Evolutionary conservation across 768 basidiomycete species (phyloP), one percentile per base, ranked within the genome.

Genomic region (Tephrocybe sp.): DNA sequence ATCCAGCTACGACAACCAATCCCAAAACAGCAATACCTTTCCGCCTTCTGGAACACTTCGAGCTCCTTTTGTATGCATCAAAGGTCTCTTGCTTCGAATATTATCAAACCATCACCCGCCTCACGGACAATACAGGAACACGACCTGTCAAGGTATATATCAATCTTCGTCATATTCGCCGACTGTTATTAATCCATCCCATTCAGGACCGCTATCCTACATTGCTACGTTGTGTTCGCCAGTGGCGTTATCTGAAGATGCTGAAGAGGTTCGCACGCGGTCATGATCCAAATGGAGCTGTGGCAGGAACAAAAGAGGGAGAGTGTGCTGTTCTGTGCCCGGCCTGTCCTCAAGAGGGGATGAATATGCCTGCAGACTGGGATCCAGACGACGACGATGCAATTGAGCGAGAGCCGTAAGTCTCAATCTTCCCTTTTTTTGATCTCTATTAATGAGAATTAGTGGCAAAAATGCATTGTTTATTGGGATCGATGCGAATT

Each of bases 301-400:
- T 42, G 6, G 49, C 53, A n/a, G 21, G n/a, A 21, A 60, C 58
- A 1, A 48, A 51, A 21, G 38, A 19, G 7, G 61, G 64, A 3
- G 52, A 57, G 23, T 52, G 53, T 15, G 64, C 63, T 1, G 50
- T 66, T 7, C 16, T 54, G 7, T 67, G 64, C 24, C 62, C 61
- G 2, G 64, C 63, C 0, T 67, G 65, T 47, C 65, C 65, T 1
- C 64, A 62, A 7, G 58, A 54, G 0, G 56, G 47, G 1, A 58
- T 58, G n/a, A 66, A 64, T 36, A 38, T 66, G n/a, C 61, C 64
- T 6, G 24, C 22, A 9, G 49, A 42, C 8, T 66, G 63, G 63
- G 11, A 29, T 27, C 21, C 12, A 10, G 25, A 16, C 29, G n/a
- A n/a, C n/a, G n/a, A n/a, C n/a, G n/a, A n/a, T n/a, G 29, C 12